Conservation (phyloP, 2,329 filamentous ascomycete species). For the Kalaharituber pfeilii region DNA sequence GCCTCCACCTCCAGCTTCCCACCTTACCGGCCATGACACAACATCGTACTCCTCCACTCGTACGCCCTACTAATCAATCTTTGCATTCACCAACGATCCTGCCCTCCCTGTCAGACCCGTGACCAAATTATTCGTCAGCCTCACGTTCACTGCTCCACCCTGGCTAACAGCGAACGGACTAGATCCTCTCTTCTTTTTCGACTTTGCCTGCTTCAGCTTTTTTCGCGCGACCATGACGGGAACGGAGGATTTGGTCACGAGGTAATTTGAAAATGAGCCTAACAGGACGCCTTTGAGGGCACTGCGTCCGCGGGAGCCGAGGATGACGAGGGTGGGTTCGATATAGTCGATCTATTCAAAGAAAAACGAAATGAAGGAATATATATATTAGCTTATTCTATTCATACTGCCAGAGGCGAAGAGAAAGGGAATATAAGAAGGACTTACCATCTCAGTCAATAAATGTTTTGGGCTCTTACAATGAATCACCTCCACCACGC, state of each 20-base stretch:
- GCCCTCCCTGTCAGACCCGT: conserved; percentile 8
- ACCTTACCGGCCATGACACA: no score
- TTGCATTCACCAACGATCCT: conserved; percentile 13
- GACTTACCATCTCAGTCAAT: conserved; percentile 60
- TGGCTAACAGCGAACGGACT: not conserved
- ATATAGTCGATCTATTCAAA: conserved; percentile 56
- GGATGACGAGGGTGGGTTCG: conserved; percentile 77
- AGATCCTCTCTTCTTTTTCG: conserved; percentile 14
- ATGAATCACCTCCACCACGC: conserved; percentile 90
- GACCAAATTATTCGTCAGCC: conserved; percentile 16
- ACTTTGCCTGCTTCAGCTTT: conserved; percentile 69
- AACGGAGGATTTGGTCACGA: conserved; percentile 89
- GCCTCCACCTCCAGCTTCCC: no score
- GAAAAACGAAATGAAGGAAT: conserved; percentile 1
- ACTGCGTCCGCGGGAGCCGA: conserved; percentile 79
- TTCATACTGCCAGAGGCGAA: not conserved
- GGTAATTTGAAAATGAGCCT: conserved; percentile 91
- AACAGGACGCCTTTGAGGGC: conserved; percentile 87
- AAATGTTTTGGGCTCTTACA: conserved; percentile 96
- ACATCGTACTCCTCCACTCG: no score
- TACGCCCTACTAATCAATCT: no score
- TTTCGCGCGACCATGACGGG: conserved; percentile 97
- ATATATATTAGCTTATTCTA: not conserved
- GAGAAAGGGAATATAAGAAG: not conserved
- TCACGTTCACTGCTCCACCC: conserved; percentile 8